Conservation (phyloP, 2,329 filamentous ascomycete species). For the Pseudogymnoascus sp. region DNA sequence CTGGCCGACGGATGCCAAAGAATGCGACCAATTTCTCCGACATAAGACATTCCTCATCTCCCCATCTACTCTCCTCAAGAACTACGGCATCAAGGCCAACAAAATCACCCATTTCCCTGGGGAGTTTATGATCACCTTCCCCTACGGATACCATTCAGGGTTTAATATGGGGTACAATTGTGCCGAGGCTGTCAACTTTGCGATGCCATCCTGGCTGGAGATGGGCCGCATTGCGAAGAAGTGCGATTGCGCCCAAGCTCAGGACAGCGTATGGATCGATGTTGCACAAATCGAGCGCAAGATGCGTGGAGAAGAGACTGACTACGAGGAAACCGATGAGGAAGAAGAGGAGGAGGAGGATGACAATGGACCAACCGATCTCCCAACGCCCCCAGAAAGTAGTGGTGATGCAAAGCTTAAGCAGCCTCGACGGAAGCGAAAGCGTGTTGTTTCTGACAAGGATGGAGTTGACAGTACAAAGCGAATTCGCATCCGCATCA, state of each 20-base stretch:
- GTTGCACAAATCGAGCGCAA: constrained; percentile 94
- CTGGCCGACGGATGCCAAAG: constrained; percentile 91
- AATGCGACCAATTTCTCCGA: constrained; percentile 88
- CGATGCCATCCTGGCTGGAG: constrained; percentile 86
- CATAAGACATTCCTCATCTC: constrained; percentile 98
- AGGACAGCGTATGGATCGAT: constrained; percentile 98
- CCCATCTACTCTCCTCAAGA: constrained; percentile 72
- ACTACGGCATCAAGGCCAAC: constrained; percentile 94
- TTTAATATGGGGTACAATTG: constrained; percentile 99
- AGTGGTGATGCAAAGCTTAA: constrained; percentile 64
- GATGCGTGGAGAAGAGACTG: constrained; percentile 78
- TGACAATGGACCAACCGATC: constrained; percentile 54
- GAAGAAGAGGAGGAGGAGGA: constrained; percentile 58
- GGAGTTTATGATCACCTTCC: constrained; percentile 97
- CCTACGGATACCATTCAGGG: constrained; percentile 95
- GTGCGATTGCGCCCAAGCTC: constrained; percentile 88
- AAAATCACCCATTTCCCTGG: constrained; percentile 91
- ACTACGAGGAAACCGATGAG: constrained; percentile 71
- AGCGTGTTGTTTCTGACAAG: constrained; percentile 43
- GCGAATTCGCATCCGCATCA: constrained; percentile 68
- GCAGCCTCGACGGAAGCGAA: constrained; percentile 56
- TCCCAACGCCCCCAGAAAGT: constrained; percentile 67
- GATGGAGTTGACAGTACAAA: constrained; percentile 44
- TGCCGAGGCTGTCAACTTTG: constrained; percentile 97
- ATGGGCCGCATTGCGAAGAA: constrained; percentile 95